Percentiles rank a stretch among this genome's conserved stretches.
Evolutionary conservation across 768 basidiomycete genomes (phyloP).

Genomic region (Lactarius hatsudake): DNA sequence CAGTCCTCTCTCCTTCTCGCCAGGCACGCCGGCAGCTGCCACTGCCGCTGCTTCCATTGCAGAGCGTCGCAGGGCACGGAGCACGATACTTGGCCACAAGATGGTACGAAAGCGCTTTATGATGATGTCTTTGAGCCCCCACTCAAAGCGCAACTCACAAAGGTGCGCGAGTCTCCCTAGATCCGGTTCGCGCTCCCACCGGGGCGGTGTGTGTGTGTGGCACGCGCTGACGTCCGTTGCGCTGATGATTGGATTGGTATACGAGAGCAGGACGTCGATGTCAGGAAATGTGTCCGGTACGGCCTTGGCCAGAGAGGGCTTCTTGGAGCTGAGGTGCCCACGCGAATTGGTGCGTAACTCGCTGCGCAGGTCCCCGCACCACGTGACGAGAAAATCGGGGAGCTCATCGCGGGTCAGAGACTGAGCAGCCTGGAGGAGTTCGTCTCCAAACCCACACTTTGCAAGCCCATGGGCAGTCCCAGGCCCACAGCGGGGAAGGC

Average conservation of each 20-base stretch:
- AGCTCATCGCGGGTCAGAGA: slow-evolving; percentile 33
- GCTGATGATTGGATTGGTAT: slow-evolving; percentile 74
- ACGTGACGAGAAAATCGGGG: slow-evolving; percentile 51
- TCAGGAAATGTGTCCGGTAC: slow-evolving; percentile 70
- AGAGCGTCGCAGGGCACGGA: slow-evolving; percentile 66
- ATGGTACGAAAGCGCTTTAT: slow-evolving; percentile 81
- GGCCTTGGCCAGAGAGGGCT: slow-evolving; percentile 57
- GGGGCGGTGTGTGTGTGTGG: slow-evolving; percentile 35
- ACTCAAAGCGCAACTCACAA: slow-evolving; percentile 89
- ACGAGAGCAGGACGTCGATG: slow-evolving; percentile 70
- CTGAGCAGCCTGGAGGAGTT: slow-evolving; percentile 53
- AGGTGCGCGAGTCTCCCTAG: slow-evolving; percentile 67
- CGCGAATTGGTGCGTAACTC: slow-evolving; percentile 70
- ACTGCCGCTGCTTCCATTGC: slow-evolving; percentile 37
- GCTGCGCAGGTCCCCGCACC: slow-evolving; percentile 59
- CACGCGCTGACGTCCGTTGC: slow-evolving; percentile 43
- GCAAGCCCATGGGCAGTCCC: slow-evolving; percentile 76
- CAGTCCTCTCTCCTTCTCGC: background rate
- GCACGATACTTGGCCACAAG: slow-evolving; percentile 74
- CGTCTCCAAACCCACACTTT: slow-evolving; percentile 75
- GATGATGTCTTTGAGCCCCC: slow-evolving; percentile 82
- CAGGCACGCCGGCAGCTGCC: slow-evolving; percentile 9
- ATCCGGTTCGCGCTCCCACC: slow-evolving; percentile 59
- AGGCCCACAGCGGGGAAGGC: slow-evolving; percentile 63
- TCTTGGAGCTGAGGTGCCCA: slow-evolving; percentile 61